Conservation (phyloP, 2,329 filamentous ascomycete genomes). For the Phoma sp. region DNA sequence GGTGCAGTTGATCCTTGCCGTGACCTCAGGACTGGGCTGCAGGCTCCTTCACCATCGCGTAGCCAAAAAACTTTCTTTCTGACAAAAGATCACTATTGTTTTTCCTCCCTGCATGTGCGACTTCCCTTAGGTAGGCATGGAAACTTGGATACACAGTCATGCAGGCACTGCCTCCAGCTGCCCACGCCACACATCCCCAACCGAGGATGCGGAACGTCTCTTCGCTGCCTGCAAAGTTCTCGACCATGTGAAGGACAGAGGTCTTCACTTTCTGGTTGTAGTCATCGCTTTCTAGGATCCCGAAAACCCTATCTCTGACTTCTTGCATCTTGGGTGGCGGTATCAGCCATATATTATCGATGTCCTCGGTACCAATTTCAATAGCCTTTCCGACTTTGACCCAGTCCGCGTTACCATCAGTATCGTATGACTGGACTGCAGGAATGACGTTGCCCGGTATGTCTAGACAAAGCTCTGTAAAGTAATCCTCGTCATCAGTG, state of each 20-base stretch:
- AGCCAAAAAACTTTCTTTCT: neutral
- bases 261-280: neutral
- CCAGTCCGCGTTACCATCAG: neutral
- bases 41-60: neutral
- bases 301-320: neutral
- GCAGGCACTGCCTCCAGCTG: neutral
- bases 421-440: neutral
- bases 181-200: neutral
- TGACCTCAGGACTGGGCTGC: neutral
- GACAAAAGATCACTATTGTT: neutral
- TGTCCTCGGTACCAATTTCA: neutral
- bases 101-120: neutral
- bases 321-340: neutral
- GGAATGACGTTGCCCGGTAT: neutral
- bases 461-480: neutral
- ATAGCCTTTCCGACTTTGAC: neutral
- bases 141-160: neutral
- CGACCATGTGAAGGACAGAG: neutral
- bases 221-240: neutral
- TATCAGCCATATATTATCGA: neutral
- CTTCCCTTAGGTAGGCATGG: neutral
- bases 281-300: neutral
- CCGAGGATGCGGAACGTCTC: neutral
- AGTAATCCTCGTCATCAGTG: neutral
- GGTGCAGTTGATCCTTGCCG: too few species aligned